phyloP scores from a whole-genome alignment of 225 moss, liverwort and hornwort species.

The Takakia lepidozioides region DNA sequence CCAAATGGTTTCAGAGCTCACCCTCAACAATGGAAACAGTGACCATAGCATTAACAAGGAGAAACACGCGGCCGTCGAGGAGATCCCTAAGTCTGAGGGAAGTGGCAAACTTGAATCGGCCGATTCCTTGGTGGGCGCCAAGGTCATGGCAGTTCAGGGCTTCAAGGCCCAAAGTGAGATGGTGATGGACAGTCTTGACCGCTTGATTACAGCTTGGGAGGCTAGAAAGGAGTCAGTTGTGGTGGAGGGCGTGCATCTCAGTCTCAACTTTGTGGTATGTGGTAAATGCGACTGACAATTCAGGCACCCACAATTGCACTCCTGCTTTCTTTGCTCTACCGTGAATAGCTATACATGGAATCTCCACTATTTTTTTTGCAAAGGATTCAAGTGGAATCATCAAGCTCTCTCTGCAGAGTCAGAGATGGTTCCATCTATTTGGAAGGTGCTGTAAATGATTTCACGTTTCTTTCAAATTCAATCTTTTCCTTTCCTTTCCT shows the following conservation, averaged over 20 bases:
- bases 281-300: not conserved
- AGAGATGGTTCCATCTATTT: too few relatives aligned
- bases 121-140: constrained; percentile 62
- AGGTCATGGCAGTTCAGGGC: constrained; percentile 85
- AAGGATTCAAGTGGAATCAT: too few relatives aligned
- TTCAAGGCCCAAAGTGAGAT: constrained; percentile 98
- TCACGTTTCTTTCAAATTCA: too few relatives aligned
- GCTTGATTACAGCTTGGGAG: constrained; percentile 88
- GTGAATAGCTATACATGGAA: too few relatives aligned
- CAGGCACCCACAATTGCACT: not conserved
- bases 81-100: not conserved
- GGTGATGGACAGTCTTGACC: constrained; percentile 91
- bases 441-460: too few relatives aligned
- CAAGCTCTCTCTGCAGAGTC: too few relatives aligned
- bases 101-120: constrained; percentile 11
- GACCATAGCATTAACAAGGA: constrained; percentile 1
- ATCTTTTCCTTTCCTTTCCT: too few relatives aligned
- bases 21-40: not conserved
- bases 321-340: not conserved
- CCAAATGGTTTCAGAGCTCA: not conserved
- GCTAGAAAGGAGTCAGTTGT: constrained; percentile 90
- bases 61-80: constrained; percentile 1
- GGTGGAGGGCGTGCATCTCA: constrained; percentile 93
- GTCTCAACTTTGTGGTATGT: constrained; percentile 91
- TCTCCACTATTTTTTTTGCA: too few relatives aligned